Conservation (phyloP, 306 rosid genomes). For the Prunus mira region DNA sequence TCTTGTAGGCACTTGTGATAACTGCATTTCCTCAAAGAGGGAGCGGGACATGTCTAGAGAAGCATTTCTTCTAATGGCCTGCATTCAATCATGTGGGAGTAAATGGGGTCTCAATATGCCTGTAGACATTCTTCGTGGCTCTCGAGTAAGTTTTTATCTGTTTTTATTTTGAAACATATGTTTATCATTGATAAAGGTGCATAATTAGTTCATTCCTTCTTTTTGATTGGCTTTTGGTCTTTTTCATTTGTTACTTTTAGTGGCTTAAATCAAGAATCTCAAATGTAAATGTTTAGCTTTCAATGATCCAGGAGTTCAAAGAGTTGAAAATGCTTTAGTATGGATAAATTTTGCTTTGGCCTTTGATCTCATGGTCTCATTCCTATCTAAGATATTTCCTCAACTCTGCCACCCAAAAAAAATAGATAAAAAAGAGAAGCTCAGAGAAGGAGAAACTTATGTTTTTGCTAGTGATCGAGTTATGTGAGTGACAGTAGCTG, state of each 20-base stretch:
- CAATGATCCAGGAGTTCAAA: not conserved
- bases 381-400: not conserved
- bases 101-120: conserved; percentile 87
- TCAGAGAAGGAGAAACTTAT: not conserved
- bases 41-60: conserved; percentile 79
- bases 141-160: conserved; percentile 63
- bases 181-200: not conserved
- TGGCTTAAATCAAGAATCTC: not conserved
- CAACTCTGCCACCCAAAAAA: no score
- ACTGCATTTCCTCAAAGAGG: conserved; percentile 59
- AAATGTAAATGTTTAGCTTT: not conserved
- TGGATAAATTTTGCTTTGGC: not conserved
- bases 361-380: not conserved
- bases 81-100: conserved; percentile 67
- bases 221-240: not conserved
- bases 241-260: not conserved
- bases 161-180: conserved; percentile 7
- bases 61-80: conserved; percentile 85
- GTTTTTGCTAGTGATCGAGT: not conserved
- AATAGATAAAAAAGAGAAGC: no score
- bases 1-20: conserved; percentile 77
- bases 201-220: not conserved
- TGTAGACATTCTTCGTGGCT: conserved; percentile 80
- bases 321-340: not conserved
- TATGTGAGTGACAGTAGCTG: not conserved